phyloP scores from a whole-genome alignment of 2,329 filamentous ascomycete species.

The Emydomyces testavorans region DNA sequence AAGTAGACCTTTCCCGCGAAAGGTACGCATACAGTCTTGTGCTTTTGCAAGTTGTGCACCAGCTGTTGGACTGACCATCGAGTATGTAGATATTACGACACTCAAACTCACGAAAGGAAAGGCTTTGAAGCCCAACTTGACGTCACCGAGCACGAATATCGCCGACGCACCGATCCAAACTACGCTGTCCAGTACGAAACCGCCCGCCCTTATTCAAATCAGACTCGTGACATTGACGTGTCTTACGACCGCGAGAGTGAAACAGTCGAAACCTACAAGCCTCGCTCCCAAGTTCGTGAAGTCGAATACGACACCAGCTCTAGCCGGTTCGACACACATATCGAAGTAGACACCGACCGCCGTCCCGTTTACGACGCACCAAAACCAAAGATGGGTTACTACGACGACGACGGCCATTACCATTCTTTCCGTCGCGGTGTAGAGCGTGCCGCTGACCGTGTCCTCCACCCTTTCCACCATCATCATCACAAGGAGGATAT shows the following conservation, averaged over 20 bases:
- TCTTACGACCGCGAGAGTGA: slow-evolving; percentile 20
- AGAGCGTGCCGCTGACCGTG: slow-evolving; percentile 53
- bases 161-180: slow-evolving; percentile 47
- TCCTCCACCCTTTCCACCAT: slow-evolving; percentile 52
- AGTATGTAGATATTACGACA: slow-evolving; percentile 20
- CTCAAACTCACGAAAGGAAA: slow-evolving; percentile 27
- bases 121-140: slow-evolving; percentile 41
- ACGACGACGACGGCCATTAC: slow-evolving; percentile 67
- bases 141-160: slow-evolving; percentile 51
- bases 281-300: slow-evolving; percentile 16
- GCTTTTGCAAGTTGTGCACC: neutral
- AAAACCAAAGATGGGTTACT: slow-evolving; percentile 61
- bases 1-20: slow-evolving; percentile 43
- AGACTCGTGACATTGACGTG: slow-evolving; percentile 20
- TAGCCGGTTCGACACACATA: slow-evolving; percentile 29
- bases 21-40: slow-evolving; percentile 32
- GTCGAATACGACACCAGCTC: slow-evolving; percentile 18
- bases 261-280: slow-evolving; percentile 13
- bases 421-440: slow-evolving; percentile 63
- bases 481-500: slow-evolving; percentile 33
- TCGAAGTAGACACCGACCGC: slow-evolving; percentile 42
- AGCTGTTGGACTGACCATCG: slow-evolving; percentile 11
- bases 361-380: slow-evolving; percentile 43
- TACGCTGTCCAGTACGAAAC: slow-evolving; percentile 37
- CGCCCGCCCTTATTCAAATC: slow-evolving; percentile 27